A percentile compares a stretch with the other conserved stretches of the same genome.
phyloP scores from a whole-genome alignment of 2,329 filamentous ascomycete genomes.

The Arthrobotrys sphaeroides region DNA sequence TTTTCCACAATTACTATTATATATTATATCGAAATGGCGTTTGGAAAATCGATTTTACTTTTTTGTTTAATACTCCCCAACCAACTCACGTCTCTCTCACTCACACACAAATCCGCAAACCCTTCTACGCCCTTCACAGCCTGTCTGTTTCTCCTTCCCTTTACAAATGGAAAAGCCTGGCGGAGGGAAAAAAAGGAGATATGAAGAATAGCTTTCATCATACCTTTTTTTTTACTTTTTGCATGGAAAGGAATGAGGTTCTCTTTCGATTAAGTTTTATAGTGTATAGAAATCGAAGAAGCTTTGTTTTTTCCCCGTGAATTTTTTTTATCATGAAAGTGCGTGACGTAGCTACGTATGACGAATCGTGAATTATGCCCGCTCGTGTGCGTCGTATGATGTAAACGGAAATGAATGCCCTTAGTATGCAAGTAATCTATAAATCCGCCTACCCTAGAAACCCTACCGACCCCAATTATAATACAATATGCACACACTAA shows the following conservation, averaged over 20 bases:
- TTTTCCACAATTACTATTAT: constrained; percentile 51
- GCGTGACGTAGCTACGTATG: constrained; percentile 20
- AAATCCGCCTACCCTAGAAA: constrained; percentile 24
- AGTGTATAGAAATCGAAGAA: constrained; percentile 55
- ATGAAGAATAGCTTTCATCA: constrained; percentile 1
- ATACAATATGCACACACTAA: constrained; percentile 34
- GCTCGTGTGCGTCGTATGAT: neutral
- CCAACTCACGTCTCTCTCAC: constrained; percentile 14
- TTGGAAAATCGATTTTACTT: constrained; percentile 53
- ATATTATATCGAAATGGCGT: constrained; percentile 54
- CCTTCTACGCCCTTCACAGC: neutral
- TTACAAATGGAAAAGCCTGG: constrained; percentile 15
- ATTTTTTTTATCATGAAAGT: neutral
- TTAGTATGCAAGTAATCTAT: neutral
- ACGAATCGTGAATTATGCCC: neutral
- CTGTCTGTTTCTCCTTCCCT: constrained; percentile 16
- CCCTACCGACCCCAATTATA: constrained; percentile 8
- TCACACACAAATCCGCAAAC: constrained; percentile 8
- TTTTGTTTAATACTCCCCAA: constrained; percentile 54
- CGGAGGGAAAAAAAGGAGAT: constrained; percentile 11
- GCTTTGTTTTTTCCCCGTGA: constrained; percentile 29
- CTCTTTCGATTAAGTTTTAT: constrained; percentile 48
- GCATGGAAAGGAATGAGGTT: constrained; percentile 33
- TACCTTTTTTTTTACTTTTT: constrained; percentile 19
- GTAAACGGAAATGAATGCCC: neutral